Percentiles rank a stretch among this genome's conserved stretches.
Evolutionary conservation across 306 rosid genomes (phyloP).

Genomic region (Dalbergia cochinchinensis): DNA sequence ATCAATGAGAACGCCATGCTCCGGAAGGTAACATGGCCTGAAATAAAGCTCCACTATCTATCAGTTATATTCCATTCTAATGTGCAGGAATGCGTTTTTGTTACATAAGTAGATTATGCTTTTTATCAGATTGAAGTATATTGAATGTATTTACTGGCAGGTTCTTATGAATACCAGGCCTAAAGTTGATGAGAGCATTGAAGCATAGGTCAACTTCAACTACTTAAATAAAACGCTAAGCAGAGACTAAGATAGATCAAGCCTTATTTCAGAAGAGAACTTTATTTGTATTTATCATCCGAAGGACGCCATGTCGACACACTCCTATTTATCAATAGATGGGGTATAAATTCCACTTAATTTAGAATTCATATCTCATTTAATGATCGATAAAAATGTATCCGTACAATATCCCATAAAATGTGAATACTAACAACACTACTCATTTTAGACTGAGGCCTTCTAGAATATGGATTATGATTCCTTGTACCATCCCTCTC

Average conservation of each 20-base stretch:
- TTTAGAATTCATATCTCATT: too few relatives aligned
- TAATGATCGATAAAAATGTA: too few relatives aligned
- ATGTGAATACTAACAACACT: too few relatives aligned
- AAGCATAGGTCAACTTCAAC: conserved; percentile 51
- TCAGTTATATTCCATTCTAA: not conserved
- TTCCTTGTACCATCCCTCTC: not conserved
- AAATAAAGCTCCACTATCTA: not conserved
- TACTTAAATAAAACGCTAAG: conserved; percentile 40
- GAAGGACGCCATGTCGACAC: too few relatives aligned
- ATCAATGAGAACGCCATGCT: conserved; percentile 73
- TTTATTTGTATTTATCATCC: too few relatives aligned
- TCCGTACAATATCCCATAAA: too few relatives aligned
- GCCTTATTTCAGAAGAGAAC: not conserved
- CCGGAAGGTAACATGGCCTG: conserved; percentile 51
- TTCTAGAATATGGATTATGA: not conserved
- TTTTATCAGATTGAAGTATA: not conserved
- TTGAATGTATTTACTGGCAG: conserved; percentile 40
- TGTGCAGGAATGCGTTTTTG: not conserved
- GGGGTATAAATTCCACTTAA: too few relatives aligned
- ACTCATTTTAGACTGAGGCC: too few relatives aligned
- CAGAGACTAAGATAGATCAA: not conserved
- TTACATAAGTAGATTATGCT: not conserved
- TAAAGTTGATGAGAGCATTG: conserved; percentile 56
- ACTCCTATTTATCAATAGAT: too few relatives aligned
- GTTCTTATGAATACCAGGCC: conserved; percentile 73